Evolutionary conservation across 208 protist genomes (phyloP), one percentile per base, ranked within the genome.

Genomic region (Trypanosoma theileri): DNA sequence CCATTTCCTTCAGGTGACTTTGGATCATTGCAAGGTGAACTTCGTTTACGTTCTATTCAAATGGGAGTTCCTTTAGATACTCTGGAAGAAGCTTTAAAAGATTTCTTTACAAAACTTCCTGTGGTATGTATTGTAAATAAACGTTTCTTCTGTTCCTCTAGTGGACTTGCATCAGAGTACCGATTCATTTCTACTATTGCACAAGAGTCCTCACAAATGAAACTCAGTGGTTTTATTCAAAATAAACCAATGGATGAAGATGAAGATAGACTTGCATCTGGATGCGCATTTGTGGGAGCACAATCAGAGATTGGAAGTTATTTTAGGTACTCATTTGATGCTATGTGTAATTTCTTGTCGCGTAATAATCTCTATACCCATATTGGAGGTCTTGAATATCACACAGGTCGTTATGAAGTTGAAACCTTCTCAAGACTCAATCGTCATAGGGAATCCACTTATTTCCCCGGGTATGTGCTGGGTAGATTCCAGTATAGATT

Each of bases 231-330:
- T 77, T 91, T 92, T 79, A 79, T 91, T 21, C 46, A 86, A 14
- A 95, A 95, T 77, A 74, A 81, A 59, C 82, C 70, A 4, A 95
- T 93, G 85, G 85, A 92, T 68, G 89, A 95, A 55, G 86, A 91
- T 51, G 86, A 93, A 73, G 84, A 93, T 57, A 81, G 80, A 44
- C 69, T 88, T 40, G 65, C 73, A 0, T 78, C 75, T 19, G 82
- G 81, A 13, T 82, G 73, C 53, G 83, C 83, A 0, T 91, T 92
- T 64, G 78, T 90, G 21, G 82, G 77, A 1, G 81, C 78, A 21
- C 74, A 74, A 16, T 73, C 55, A 4, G 77, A 80, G 52, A 78
- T 81, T 16, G 44, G 68, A 24, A 80, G 73, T 35, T 73, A 40
- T 17, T 88, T 93, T 48, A 81, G 82, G 26, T 92, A 82, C 62